Conservation (phyloP, 2,329 filamentous ascomycete genomes). For the Mycocentrospora acerina region DNA sequence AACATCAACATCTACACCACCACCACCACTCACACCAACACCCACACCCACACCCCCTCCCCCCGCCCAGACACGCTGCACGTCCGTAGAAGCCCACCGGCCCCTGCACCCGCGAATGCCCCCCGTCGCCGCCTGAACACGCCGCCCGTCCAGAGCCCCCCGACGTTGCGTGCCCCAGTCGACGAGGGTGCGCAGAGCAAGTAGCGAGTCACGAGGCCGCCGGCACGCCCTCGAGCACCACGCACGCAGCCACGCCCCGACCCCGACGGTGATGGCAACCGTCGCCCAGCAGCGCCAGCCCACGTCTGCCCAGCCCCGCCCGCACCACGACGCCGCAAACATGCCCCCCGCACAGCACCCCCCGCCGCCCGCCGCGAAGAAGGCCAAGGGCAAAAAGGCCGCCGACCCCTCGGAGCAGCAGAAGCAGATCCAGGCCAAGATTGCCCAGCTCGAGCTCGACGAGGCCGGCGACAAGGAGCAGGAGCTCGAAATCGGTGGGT, state of each 20-base stretch:
- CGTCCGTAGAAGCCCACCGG: neutral
- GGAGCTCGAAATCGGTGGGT: constrained; percentile 86
- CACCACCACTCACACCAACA: constrained; percentile 5
- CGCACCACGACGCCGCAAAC: constrained; percentile 45
- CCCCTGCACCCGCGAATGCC: constrained; percentile 19
- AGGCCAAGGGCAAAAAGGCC: constrained; percentile 80
- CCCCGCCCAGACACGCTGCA: neutral
- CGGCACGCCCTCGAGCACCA: constrained; percentile 17
- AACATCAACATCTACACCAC: constrained; percentile 3
- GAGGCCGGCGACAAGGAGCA: constrained; percentile 92
- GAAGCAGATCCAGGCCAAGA: constrained; percentile 87
- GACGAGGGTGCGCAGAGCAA: constrained; percentile 8
- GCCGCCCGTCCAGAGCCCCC: constrained; percentile 1
- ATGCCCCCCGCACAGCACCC: constrained; percentile 50
- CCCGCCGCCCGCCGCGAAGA: constrained; percentile 64
- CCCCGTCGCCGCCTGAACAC: constrained; percentile 12
- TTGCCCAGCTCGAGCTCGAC: constrained; percentile 93
- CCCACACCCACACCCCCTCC: neutral
- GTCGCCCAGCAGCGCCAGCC: constrained; percentile 40
- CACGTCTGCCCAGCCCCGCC: constrained; percentile 30
- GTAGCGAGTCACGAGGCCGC: constrained; percentile 19
- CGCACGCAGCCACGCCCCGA: constrained; percentile 16
- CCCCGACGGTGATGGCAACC: constrained; percentile 30
- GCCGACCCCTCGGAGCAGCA: constrained; percentile 86
- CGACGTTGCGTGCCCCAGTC: constrained; percentile 6